Evolutionary conservation across 2,329 filamentous ascomycete species (phyloP), one percentile per base, ranked within the genome.

Genomic region (Apiospora koreana): DNA sequence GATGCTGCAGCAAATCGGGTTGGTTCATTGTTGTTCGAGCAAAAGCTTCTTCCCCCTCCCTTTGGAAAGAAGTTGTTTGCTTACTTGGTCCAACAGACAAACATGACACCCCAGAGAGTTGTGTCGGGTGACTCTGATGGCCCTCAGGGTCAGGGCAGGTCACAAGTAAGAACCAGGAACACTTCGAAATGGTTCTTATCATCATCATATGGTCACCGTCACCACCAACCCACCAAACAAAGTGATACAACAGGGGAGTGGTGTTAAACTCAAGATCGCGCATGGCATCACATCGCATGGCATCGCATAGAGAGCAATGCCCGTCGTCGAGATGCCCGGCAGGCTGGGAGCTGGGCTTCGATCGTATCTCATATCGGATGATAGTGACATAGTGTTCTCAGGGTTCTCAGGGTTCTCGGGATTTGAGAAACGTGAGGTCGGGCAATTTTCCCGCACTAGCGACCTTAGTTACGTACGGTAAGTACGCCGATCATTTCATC

Each of bases 271-370:
- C 54, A 62, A 38, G 31, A 62, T 62, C 54, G n/a, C n/a, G n/a
- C n/a, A n/a, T 54, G 6, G 48, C 25, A 54, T 62, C 54, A 31
- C 54, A 38, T 28, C 54, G 31, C 54, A 38, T 62, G 31, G 54
- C 31, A 62, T 38, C 43, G 43, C 43, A n/a, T n/a, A 43, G 41
- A 43, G 54, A 62, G 54, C 50, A 14, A 62, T 62, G 54, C 54
- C 54, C 31, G 54, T 62, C 54, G 54, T 62, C 54, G 54, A 62
- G 54, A 62, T 62, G 54, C 31, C 54, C 54, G 54, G 31, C 54
- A 38, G 28, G 54, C 54, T 23, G 54, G 54, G 54, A 18, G 54
- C 54, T 23, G 54, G 54, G 54, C 38, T 62, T 38, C 31, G 31
- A 62, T 62, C 21, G 21, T n/a, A 38, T 38, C 18, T 38, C 54